Conservation (phyloP, 2,329 filamentous ascomycete species). For the Truncatella angustata region DNA sequence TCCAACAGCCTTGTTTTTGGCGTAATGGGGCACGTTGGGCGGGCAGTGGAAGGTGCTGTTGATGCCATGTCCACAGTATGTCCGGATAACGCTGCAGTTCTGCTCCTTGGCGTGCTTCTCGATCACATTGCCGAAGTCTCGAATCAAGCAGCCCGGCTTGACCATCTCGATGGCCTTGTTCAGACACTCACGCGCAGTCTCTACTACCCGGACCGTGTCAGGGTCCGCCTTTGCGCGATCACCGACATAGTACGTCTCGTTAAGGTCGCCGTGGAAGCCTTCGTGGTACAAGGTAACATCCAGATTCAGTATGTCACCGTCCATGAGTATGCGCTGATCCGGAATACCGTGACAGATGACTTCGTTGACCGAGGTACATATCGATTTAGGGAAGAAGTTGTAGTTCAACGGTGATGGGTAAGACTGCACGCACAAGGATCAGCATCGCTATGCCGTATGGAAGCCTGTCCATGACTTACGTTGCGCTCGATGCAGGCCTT, state of each 20-base stretch:
- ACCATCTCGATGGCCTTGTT: slow-evolving; percentile 89
- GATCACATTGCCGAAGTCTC: slow-evolving; percentile 91
- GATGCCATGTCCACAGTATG: slow-evolving; percentile 95
- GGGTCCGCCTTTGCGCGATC: slow-evolving; percentile 80
- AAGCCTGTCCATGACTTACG: slow-evolving; percentile 46
- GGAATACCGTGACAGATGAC: slow-evolving; percentile 99
- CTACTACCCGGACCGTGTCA: slow-evolving; percentile 85
- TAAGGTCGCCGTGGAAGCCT: slow-evolving; percentile 93
- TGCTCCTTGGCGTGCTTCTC: slow-evolving; percentile 89
- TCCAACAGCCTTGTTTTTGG: slow-evolving; percentile 96
- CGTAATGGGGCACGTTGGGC: slow-evolving; percentile 95
- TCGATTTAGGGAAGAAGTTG: slow-evolving; percentile 94
- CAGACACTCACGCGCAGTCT: slow-evolving; percentile 84
- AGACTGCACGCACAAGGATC: slow-evolving; percentile 61
- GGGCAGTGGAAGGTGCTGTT: slow-evolving; percentile 91
- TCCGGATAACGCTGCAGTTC: slow-evolving; percentile 87
- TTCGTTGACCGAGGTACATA: slow-evolving; percentile 95
- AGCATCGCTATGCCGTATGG: neutral
- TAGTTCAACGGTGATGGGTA: slow-evolving; percentile 97
- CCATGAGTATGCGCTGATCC: slow-evolving; percentile 79
- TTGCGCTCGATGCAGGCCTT: slow-evolving; percentile 72
- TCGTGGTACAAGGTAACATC: slow-evolving; percentile 93
- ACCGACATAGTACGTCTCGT: slow-evolving; percentile 98
- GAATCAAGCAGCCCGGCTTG: slow-evolving; percentile 89
- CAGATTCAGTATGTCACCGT: slow-evolving; percentile 96